phyloP scores from a whole-genome alignment of 2,329 filamentous ascomycete genomes.

The Sclerotinia borealis region DNA sequence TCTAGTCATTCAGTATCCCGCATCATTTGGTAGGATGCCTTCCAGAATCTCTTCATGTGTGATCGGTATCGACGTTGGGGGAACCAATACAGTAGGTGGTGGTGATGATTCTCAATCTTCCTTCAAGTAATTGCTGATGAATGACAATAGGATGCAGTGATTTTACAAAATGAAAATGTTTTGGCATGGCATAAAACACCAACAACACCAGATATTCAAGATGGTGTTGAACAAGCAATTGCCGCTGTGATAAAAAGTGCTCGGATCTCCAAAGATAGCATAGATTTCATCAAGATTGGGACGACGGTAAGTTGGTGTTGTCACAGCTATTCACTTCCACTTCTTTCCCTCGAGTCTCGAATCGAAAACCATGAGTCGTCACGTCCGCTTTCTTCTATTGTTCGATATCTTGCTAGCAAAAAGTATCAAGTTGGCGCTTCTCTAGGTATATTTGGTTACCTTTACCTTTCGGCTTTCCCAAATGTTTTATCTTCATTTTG shows the following conservation, averaged over 20 bases:
- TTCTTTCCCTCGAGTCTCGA: background rate
- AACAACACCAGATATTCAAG: conserved; percentile 45
- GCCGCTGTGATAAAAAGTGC: conserved; percentile 37
- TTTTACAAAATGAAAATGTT: conserved; percentile 25
- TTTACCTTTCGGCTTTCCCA: background rate
- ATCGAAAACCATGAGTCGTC: no score
- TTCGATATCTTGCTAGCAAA: background rate
- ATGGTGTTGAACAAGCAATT: conserved; percentile 43
- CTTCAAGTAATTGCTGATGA: background rate
- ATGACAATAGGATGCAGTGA: conserved; percentile 18
- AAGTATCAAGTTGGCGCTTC: background rate
- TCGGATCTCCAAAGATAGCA: conserved; percentile 34
- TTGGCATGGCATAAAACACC: conserved; percentile 42
- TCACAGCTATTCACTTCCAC: background rate
- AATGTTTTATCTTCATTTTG: background rate
- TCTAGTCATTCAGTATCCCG: background rate
- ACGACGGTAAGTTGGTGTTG: conserved; percentile 25
- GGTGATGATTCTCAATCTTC: background rate
- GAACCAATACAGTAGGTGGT: conserved; percentile 44
- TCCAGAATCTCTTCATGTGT: conserved; percentile 23
- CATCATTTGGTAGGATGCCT: conserved; percentile 15
- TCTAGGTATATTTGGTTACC: background rate
- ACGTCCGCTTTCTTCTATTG: background rate
- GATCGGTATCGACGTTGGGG: conserved; percentile 48
- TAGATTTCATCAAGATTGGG: conserved; percentile 45